A percentile compares a stretch with the other conserved stretches of the same genome.
These are phyloP conservation scores for Mycoemilia scoparia DNA, from an alignment of 192 early-diverging fungal species.

Conservation along the genomic window DNA sequence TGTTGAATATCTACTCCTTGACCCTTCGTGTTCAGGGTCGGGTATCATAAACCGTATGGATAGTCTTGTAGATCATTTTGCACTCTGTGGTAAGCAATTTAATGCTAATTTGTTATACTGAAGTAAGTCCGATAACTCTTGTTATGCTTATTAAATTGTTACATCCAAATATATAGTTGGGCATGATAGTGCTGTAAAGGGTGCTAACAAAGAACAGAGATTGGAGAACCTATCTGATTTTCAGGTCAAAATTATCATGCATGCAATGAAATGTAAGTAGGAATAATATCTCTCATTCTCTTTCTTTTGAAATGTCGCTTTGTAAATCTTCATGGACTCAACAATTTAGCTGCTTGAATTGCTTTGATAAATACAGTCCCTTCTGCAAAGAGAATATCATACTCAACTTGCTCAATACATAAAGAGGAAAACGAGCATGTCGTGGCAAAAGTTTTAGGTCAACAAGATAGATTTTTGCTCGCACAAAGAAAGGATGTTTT, in stretches of 20 bases:
- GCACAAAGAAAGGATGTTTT: constrained; percentile 38
- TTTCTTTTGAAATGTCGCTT: constrained; percentile 2
- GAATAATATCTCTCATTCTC: constrained; percentile 7
- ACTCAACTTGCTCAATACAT: constrained; percentile 95
- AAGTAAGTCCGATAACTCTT: constrained; percentile 14
- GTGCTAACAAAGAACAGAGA: constrained; percentile 30
- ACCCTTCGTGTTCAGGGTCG: constrained; percentile 92
- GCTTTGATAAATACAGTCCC: too few species aligned
- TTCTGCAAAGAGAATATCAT: constrained; percentile 61
- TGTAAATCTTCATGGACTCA: neutral
- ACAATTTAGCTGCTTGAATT: constrained; percentile 1
- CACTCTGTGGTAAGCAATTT: neutral
- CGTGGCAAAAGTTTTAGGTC: constrained; percentile 45
- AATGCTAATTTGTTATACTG: constrained; percentile 4
- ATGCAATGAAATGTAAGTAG: constrained; percentile 77
- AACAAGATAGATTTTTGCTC: constrained; percentile 35
- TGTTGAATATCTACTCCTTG: constrained; percentile 78
- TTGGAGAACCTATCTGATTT: constrained; percentile 67
- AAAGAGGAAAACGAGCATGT: constrained; percentile 87
- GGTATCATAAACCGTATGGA: constrained; percentile 86
- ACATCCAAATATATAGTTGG: constrained; percentile 1
- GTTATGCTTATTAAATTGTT: constrained; percentile 9
- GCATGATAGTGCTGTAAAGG: constrained; percentile 6
- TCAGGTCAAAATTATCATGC: constrained; percentile 57
- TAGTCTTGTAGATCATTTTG: constrained; percentile 46